Conservation (phyloP, 106 monocot species). For the Platanthera zijinensis region DNA sequence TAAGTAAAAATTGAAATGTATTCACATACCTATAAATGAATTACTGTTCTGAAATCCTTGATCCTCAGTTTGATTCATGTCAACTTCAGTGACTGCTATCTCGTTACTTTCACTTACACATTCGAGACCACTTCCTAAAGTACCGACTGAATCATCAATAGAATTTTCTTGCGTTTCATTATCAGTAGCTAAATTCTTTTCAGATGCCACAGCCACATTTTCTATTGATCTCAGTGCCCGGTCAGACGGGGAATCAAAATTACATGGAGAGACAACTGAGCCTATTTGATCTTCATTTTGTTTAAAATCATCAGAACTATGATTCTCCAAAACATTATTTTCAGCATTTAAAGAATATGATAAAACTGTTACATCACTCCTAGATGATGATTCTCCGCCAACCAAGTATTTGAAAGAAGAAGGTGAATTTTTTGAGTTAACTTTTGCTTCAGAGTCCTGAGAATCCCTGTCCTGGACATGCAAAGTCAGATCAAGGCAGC, state of each 20-base stretch:
- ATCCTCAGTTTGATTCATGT: constrained; percentile 14
- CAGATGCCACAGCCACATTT: constrained; percentile 10
- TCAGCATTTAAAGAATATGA: constrained; percentile 9
- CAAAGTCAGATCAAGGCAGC: constrained; percentile 52
- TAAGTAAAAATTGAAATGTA: constrained; percentile 4
- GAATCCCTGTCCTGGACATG: constrained; percentile 22
- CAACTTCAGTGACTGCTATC: constrained; percentile 24
- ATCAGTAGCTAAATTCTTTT: constrained; percentile 8
- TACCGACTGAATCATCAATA: constrained; percentile 8
- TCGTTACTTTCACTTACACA: constrained; percentile 9
- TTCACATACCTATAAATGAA: constrained; percentile 35
- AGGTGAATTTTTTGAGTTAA: constrained; percentile 13
- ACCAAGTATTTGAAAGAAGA: constrained; percentile 9
- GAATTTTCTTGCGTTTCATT: not conserved
- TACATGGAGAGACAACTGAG: constrained; percentile 5
- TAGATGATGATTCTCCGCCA: not conserved
- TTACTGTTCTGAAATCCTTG: constrained; percentile 12
- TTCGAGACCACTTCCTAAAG: constrained; percentile 11
- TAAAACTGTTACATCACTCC: constrained; percentile 4
- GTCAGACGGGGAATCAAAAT: constrained; percentile 8
- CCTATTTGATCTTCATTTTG: constrained; percentile 3
- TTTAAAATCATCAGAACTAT: constrained; percentile 2
- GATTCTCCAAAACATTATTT: constrained; percentile 8
- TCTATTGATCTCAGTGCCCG: constrained; percentile 16
- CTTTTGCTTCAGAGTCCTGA: constrained; percentile 6